Conservation (phyloP, 208 protist species). For the Trypanosoma melophagium region DNA sequence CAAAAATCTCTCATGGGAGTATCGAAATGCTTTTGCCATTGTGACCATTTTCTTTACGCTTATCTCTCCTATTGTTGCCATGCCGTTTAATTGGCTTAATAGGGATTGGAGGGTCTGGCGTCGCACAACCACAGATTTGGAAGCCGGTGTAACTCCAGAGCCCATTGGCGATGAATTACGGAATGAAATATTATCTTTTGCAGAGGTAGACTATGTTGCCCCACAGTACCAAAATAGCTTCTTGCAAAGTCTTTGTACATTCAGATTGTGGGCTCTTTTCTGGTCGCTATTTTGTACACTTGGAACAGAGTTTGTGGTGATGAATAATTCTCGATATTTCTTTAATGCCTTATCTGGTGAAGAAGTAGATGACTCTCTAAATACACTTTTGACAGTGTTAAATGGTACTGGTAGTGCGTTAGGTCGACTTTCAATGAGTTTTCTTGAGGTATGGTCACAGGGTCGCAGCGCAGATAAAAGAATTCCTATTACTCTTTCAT, state of each 20-base stretch:
- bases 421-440: constrained; percentile 24
- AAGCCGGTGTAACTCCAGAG: not conserved
- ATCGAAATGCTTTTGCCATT: constrained; percentile 16
- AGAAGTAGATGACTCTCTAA: constrained; percentile 20
- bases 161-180: not conserved
- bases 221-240: constrained; percentile 25
- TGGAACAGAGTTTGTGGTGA: constrained; percentile 26
- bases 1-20: constrained; percentile 28
- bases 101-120: constrained; percentile 20
- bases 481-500: constrained; percentile 28
- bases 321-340: constrained; percentile 22
- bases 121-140: not conserved
- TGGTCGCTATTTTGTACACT: constrained; percentile 29
- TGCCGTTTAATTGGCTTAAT: constrained; percentile 20
- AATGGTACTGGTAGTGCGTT: constrained; percentile 27
- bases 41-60: constrained; percentile 1
- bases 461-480: constrained; percentile 21
- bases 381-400: constrained; percentile 22
- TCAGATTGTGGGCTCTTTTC: constrained; percentile 24
- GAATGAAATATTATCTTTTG: not conserved
- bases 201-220: constrained; percentile 21
- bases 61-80: constrained; percentile 12
- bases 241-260: constrained; percentile 23
- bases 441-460: constrained; percentile 24
- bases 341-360: constrained; percentile 21